These are phyloP conservation scores for Xanthoconium separans DNA, from an alignment of 1,284 basidiomycete genomes.

Conservation along the genomic window DNA sequence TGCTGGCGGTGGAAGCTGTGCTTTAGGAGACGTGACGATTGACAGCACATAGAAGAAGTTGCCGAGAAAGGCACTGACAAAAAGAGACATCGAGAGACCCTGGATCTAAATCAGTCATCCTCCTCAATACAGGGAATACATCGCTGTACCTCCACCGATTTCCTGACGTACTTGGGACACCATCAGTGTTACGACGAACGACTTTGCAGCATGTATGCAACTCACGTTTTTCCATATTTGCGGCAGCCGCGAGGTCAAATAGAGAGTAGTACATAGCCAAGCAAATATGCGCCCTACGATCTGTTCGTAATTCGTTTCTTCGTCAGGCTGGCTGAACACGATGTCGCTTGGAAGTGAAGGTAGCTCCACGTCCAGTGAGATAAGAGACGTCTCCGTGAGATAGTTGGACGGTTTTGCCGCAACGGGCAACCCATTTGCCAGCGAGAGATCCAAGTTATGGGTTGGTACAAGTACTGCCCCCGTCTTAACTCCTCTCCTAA, in stretches of 20 bases:
- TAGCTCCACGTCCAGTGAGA: slow-evolving; percentile 21
- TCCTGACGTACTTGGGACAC: slow-evolving; percentile 69
- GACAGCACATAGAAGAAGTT: slow-evolving; percentile 90
- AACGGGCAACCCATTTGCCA: slow-evolving; percentile 8
- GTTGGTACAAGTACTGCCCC: slow-evolving; percentile 37
- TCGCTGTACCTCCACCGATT: slow-evolving; percentile 76
- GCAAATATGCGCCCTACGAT: slow-evolving; percentile 86
- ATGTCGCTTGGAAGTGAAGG: slow-evolving; percentile 14
- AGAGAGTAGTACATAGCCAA: slow-evolving; percentile 89
- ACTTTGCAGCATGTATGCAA: slow-evolving; percentile 22
- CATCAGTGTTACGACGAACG: slow-evolving; percentile 2
- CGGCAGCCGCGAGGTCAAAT: slow-evolving; percentile 87
- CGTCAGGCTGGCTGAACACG: slow-evolving; percentile 21
- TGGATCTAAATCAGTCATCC: slow-evolving; percentile 29
- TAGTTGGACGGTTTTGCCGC: not conserved
- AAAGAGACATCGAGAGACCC: slow-evolving; percentile 91
- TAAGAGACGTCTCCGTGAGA: not conserved
- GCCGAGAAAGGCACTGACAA: slow-evolving; percentile 88
- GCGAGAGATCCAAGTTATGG: slow-evolving; percentile 7
- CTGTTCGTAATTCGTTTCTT: slow-evolving; percentile 47
- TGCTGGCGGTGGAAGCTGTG: slow-evolving; percentile 50
- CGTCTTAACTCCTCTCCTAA: slow-evolving; percentile 27
- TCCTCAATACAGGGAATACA: not conserved
- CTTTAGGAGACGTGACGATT: slow-evolving; percentile 67
- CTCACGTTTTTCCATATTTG: slow-evolving; percentile 98